phyloP scores from a whole-genome alignment of 352 stramenopile genomes.

The Globisporangium middletonii region DNA sequence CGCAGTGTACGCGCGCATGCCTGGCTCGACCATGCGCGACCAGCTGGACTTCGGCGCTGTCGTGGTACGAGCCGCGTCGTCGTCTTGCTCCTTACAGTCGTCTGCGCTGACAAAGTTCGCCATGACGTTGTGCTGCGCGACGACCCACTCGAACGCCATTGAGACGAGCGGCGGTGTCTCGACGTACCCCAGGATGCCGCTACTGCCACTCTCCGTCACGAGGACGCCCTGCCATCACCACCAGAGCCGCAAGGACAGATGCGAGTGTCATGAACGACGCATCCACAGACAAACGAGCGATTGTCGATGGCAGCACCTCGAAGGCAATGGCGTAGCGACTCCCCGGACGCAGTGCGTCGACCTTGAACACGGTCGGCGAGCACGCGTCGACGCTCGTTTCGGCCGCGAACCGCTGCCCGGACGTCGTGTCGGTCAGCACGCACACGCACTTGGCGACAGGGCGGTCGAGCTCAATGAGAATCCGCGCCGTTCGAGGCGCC shows the following conservation, averaged over 20 bases:
- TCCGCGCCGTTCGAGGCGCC: slow-evolving; percentile 38
- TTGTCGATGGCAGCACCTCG: slow-evolving; percentile 28
- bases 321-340: slow-evolving; percentile 54
- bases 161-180: slow-evolving; percentile 29
- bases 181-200: slow-evolving; percentile 20
- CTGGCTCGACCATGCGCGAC: slow-evolving; percentile 29
- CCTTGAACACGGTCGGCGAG: slow-evolving; percentile 49
- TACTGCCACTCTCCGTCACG: slow-evolving; percentile 6
- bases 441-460: slow-evolving; percentile 29
- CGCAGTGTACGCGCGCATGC: slow-evolving; percentile 30
- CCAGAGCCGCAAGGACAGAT: neutral
- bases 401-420: slow-evolving; percentile 18
- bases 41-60: slow-evolving; percentile 19
- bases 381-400: slow-evolving; percentile 36
- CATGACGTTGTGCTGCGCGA: slow-evolving; percentile 38
- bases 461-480: slow-evolving; percentile 61
- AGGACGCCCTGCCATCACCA: slow-evolving; percentile 31
- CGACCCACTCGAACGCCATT: slow-evolving; percentile 45
- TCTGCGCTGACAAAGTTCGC: slow-evolving; percentile 2
- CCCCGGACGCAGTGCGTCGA: slow-evolving; percentile 45
- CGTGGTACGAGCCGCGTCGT: too few species aligned
- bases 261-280: neutral
- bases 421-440: slow-evolving; percentile 25
- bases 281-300: neutral
- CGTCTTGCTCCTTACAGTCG: neutral